Evolutionary conservation across 495 filamentous ascomycete species (phyloP), one percentile per base, ranked within the genome.

Genomic region (Elaphomyces granulatus): DNA sequence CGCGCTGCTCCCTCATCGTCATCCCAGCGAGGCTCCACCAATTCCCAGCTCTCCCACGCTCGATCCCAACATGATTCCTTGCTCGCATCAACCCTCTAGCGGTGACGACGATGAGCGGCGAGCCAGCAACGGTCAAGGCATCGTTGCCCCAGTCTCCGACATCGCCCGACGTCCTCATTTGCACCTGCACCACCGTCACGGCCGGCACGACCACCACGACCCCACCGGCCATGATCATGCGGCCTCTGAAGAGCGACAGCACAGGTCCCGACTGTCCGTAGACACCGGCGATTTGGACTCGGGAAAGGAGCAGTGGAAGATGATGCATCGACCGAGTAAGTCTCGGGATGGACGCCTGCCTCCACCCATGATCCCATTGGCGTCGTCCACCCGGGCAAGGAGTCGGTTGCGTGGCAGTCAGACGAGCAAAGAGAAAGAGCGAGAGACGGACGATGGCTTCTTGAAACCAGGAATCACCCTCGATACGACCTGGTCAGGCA

Each of bases 281-380:
- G 48, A 58, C 20, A 40, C 45, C 35, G 35, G 43, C 26, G 37
- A 34, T 37, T 18, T 48, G 43, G 49, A 55, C 17, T 48, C 45
- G 8, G 53, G 52, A 18, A 50, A 40, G 15, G n/a, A n/a, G n/a
- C n/a, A n/a, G n/a, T n/a, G 45, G 6, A 51, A 45, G 20, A 38
- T 43, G 28, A 56, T 53, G 15, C 51, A 59, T 23, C 58, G 54
- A 37, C 51, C 56, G 33, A 54, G 45, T 50, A 64, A 62, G 46
- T 61, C 60, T 19, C 56, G 58, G 16, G 60, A 67, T 32, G 21
- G 47, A 9, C 54, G 55, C 19, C 41, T 66, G 6, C 56, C 59
- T 3, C 59, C 54, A 15, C 59, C 48, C 17, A 65, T 64, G 57
- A 64, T 51, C 37, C 53, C 57, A 8, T 44, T 60, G n/a, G 44